These are phyloP conservation scores for Sporothrix inflata DNA, from an alignment of 2,329 filamentous ascomycete species.

Conservation along the genomic window DNA sequence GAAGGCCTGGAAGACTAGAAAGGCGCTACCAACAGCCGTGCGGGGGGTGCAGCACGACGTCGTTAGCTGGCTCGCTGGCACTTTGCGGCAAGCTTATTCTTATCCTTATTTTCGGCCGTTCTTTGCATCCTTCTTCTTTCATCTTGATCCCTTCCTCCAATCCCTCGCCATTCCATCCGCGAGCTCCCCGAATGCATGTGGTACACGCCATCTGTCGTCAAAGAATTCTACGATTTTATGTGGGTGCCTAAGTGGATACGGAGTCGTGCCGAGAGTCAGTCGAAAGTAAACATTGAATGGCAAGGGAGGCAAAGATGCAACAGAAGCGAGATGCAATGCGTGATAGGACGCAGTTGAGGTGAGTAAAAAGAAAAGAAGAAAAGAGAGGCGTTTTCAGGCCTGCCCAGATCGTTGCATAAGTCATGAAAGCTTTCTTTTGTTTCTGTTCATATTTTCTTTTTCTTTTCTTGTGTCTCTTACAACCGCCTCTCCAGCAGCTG, in stretches of 20 bases:
- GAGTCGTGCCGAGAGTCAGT: neutral
- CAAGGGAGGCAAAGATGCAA: neutral
- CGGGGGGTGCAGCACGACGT: neutral
- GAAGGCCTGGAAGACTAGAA: neutral
- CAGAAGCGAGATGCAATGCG: neutral
- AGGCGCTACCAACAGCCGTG: neutral
- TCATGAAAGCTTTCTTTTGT: neutral
- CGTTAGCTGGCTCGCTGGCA: neutral
- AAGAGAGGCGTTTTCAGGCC: neutral
- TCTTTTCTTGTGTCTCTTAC: neutral
- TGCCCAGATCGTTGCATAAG: neutral
- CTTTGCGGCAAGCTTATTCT: neutral
- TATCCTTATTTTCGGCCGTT: neutral
- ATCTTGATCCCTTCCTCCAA: neutral
- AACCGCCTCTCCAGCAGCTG: neutral
- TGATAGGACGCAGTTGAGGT: neutral
- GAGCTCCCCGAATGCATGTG: constrained; percentile 13
- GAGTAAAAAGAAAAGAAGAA: neutral
- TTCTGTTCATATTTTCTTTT: neutral
- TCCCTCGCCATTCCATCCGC: neutral
- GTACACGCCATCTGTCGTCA: neutral
- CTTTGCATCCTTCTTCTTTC: neutral
- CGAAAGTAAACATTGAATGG: neutral
- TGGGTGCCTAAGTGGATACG: neutral
- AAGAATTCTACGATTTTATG: neutral